phyloP scores from a whole-genome alignment of 1,284 basidiomycete species.

The Leccinum huronense region DNA sequence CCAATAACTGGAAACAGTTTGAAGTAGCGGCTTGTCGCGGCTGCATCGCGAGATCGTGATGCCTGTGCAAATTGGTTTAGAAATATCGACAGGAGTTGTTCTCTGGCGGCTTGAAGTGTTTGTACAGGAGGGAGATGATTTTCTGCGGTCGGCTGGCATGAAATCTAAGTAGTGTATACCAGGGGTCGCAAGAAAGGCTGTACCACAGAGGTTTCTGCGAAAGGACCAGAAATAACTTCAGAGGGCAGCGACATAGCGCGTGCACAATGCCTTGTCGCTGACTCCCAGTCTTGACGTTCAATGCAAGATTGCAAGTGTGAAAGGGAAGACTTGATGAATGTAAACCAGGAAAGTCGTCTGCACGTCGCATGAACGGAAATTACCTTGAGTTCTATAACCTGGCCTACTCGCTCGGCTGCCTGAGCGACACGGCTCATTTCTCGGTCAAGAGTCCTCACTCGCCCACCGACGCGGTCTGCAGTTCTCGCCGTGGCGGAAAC shows the following conservation, averaged over 20 bases:
- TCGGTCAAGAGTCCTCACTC: slow-evolving; percentile 84
- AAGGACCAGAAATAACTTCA: slow-evolving; percentile 78
- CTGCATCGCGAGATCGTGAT: slow-evolving; percentile 76
- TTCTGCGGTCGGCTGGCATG: slow-evolving; percentile 79
- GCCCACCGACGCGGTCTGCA: slow-evolving; percentile 86
- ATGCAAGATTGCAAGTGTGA: slow-evolving; percentile 75
- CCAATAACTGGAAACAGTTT: slow-evolving; percentile 95
- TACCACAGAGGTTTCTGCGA: slow-evolving; percentile 87
- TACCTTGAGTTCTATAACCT: slow-evolving; percentile 90
- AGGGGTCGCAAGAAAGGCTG: slow-evolving; percentile 22
- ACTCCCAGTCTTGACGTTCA: slow-evolving; percentile 90
- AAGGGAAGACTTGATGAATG: slow-evolving; percentile 66
- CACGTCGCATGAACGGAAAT: slow-evolving; percentile 13
- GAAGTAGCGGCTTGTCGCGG: slow-evolving; percentile 91
- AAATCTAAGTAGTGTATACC: slow-evolving; percentile 10
- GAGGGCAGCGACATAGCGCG: slow-evolving; percentile 83
- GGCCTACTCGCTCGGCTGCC: slow-evolving; percentile 79
- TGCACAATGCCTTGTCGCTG: slow-evolving; percentile 86
- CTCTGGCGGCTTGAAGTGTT: slow-evolving; percentile 75
- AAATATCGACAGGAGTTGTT: slow-evolving; percentile 78
- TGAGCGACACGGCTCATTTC: slow-evolving; percentile 87
- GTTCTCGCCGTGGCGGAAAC: slow-evolving; percentile 75
- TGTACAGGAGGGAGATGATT: slow-evolving; percentile 84
- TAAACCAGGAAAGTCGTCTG: slow-evolving; percentile 14
- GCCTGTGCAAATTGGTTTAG: slow-evolving; percentile 76